Evolutionary conservation across 1,284 basidiomycete species (phyloP).

Genomic region (Meripilus lineatus): DNA sequence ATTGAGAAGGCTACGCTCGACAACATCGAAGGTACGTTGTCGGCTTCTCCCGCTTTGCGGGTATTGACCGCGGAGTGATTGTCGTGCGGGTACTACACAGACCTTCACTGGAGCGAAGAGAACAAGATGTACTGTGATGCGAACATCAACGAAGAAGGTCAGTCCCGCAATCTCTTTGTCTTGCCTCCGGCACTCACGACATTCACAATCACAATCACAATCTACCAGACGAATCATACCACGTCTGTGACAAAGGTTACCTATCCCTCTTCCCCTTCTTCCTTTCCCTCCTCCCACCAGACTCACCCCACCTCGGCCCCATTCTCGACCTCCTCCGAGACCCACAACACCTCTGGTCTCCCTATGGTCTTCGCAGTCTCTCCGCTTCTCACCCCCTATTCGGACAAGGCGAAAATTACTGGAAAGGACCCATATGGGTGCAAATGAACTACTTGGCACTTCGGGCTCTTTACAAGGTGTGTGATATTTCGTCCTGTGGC

Average conservation of each 20-base stretch:
- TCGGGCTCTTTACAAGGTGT: slow-evolving; percentile 70
- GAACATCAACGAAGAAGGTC: slow-evolving; percentile 80
- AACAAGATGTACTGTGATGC: slow-evolving; percentile 91
- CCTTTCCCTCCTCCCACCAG: slow-evolving; percentile 68
- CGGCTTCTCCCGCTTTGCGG: neutral
- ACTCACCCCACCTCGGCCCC: slow-evolving; percentile 73
- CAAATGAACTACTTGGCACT: slow-evolving; percentile 94
- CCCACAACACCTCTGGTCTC: slow-evolving; percentile 85
- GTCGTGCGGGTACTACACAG: slow-evolving; percentile 34
- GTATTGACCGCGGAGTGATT: neutral
- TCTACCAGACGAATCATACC: slow-evolving; percentile 86
- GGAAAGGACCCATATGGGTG: slow-evolving; percentile 95
- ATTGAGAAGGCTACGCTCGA: slow-evolving; percentile 77
- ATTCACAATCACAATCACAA: neutral
- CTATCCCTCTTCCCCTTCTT: slow-evolving; percentile 92
- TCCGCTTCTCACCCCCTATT: slow-evolving; percentile 83
- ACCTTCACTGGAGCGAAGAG: slow-evolving; percentile 90
- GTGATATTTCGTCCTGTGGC: slow-evolving; percentile 8
- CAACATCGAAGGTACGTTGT: slow-evolving; percentile 76
- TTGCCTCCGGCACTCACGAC: neutral
- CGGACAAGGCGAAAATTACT: slow-evolving; percentile 91
- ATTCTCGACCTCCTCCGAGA: slow-evolving; percentile 79
- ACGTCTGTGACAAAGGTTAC: slow-evolving; percentile 90
- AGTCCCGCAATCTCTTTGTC: slow-evolving; percentile 12
- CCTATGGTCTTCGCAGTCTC: slow-evolving; percentile 84